Evolutionary conservation across 805 yeast species (phyloP), one percentile per base, ranked within the genome.

Genomic region (Wickerhamiella sergipiensis): DNA sequence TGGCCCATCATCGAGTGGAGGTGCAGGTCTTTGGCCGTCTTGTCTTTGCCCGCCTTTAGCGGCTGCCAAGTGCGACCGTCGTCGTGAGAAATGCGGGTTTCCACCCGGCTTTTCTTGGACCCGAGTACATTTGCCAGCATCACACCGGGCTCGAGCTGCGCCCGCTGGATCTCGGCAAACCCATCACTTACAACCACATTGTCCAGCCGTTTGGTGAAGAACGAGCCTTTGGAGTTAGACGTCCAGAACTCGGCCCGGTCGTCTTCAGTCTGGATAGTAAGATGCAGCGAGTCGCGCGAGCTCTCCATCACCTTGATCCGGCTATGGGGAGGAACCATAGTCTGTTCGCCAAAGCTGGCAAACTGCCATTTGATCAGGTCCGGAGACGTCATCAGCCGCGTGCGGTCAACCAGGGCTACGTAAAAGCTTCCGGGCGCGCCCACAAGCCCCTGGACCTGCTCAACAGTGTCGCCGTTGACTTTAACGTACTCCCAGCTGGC

Each of bases 91-190:
- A 71, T 68, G 50, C 59, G 64, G 5, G 71, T 63, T 3, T 57
- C 57, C n/a, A 50, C 52, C 47, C 61, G 58, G 55, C 62, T 52
- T 12, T 43, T 22, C 21, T 43, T 12, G 39, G 29, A 26, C 15
- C 23, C 39, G 42, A 50, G 46, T 33, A 60, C 51, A 57, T 75
- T 76, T 9, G 78, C 74, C 46, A 83, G 59, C 75, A 83, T 75
- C 15, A 77, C 73, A 9, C 88, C 89, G 52, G 81, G 85, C 24
- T 79, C 69, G 18, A 69, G 71, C 52, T 73, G 70, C 18, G 80
- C 69, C 54, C 73, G 74, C 38, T 69, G 69, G 18, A 75, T 61
- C 18, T 65, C 61, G 23, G 72, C 67, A 45, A 70, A 63, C 19
- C 64, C 55, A 36, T 55, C 53, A 9, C 60, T 64, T 2, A 61